Base-by-base conservation (phyloP, 306 rosid genomes). In the Rosa rugosa region DNA sequence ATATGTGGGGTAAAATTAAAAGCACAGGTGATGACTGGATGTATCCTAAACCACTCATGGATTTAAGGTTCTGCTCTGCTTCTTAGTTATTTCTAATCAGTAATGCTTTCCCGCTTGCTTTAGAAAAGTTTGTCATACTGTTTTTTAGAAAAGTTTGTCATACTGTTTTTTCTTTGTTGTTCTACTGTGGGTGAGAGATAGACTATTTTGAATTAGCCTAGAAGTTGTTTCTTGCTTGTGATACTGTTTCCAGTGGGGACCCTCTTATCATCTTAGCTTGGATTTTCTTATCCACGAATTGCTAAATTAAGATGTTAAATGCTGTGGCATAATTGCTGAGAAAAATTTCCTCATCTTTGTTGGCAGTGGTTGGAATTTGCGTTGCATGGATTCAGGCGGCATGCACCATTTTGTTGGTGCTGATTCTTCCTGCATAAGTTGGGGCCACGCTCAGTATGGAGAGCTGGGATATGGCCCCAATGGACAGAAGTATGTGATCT, bases 361-460 rank as follows among this genome's bases (percentile, higher is more conserved):
- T 76, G 13, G 75, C 76, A 95, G 99, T 80, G 99, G 98, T 71
- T 95, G 99, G 99, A 91, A 95, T 81, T 42, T 95, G 80, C 91
- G 97, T 45, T 93, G 98, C 93, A 95, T 95, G 99, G 98, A 95
- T 89, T 95, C 99, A 60, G 99, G 99, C 63, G 84, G 63, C 69
- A 86, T 95, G 99, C 99, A 95, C 85, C 96, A 93, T 85, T 95
- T 93, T 80, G 99, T 95, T 60, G 99, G 98, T 83, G 99, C 99
- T 71, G 99, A 95, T 82, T 81, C 88, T 75, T 95, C 99, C 6
- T 95, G 99, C 88, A 95, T 95, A 70, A 95, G 99, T 76, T 95
- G 99, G 99, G 99, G 99, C 77, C 96, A 86, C 34, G 99, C 99
- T 81, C 97, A 95, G 77, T 75, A 95, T 81, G 99, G 99, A 68